Base-by-base conservation (phyloP, 345 rosid genomes). In the Anacardium occidentale region DNA sequence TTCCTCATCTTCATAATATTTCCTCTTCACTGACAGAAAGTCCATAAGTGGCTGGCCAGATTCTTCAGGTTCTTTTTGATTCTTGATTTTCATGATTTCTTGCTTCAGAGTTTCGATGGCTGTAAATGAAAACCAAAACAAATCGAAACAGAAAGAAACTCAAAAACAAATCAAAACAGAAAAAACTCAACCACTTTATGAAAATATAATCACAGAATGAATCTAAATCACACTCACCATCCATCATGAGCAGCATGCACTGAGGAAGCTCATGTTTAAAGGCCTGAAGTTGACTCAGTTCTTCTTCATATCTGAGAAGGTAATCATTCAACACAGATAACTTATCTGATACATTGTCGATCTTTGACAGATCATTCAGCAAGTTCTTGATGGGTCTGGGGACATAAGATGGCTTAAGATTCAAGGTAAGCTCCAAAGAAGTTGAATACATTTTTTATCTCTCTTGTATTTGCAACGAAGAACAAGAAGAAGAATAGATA, bases 71-170 rank as follows among this genome's bases (percentile, higher is more conserved):
- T 67, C 48, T 70, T 69, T 62, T 0, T 20, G 51, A 1, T 60
- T 56, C 63, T 70, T 73, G 13, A 42, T 65, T 34, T 69, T 75
- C 44, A 45, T 11, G 55, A 69, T 34, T 66, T 72, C 76, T 34
- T 64, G 54, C 34, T 73, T 70, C 42, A 81, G 20, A 22, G 57
- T 68, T 20, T 74, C 74, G 52, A 74, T 67, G 29, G 81, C 84
- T 81, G 18, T 42, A 1, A 26, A 13, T 42, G 20, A 37, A 32
- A 25, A 3, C 2, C 0, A 22, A 51, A 40, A 51, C 11, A n/a
- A n/a, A n/a, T n/a, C n/a, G n/a, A n/a, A n/a, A n/a, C n/a, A n/a
- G n/a, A n/a, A n/a, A n/a, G n/a, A n/a, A n/a, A n/a, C n/a, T n/a
- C 59, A 66, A 7, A 21, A 52, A 10, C 22, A 6, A 8, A 37